A percentile compares a stretch with the other conserved stretches of the same genome.
These are phyloP conservation scores for Phylloporus sp. DNA, from an alignment of 768 basidiomycete species.

Conservation along the genomic window DNA sequence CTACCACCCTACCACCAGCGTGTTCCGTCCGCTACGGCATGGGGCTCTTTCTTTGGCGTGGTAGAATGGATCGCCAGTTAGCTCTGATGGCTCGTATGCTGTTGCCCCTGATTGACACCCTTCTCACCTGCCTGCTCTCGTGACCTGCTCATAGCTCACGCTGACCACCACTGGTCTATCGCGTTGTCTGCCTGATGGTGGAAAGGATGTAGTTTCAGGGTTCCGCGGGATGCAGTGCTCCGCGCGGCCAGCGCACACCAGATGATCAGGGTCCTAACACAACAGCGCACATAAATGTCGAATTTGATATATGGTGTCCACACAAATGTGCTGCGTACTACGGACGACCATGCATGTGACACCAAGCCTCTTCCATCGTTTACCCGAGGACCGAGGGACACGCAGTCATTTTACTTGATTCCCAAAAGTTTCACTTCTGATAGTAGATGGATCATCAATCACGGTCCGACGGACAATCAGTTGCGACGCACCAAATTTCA, in stretches of 20 bases:
- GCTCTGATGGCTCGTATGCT: neutral
- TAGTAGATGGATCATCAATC: conserved; percentile 11
- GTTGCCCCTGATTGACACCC: conserved; percentile 12
- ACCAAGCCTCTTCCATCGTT: conserved; percentile 3
- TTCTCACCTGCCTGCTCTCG: neutral
- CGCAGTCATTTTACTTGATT: conserved; percentile 48
- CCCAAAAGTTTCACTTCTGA: conserved; percentile 70
- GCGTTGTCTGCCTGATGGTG: conserved; percentile 7
- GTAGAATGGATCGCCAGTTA: conserved; percentile 1
- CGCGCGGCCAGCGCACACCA: conserved; percentile 24
- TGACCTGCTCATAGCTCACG: neutral
- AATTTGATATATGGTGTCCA: conserved; percentile 28
- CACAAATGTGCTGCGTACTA: conserved; percentile 11
- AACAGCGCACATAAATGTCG: conserved; percentile 14
- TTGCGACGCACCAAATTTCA: conserved; percentile 66
- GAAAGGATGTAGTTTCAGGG: conserved; percentile 19
- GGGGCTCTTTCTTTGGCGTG: neutral
- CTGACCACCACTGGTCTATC: neutral
- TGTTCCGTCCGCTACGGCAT: neutral
- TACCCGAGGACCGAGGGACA: conserved; percentile 13
- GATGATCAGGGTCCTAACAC: conserved; percentile 19
- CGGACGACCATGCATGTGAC: conserved; percentile 19
- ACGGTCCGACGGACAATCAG: neutral
- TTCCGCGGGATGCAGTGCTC: conserved; percentile 17
- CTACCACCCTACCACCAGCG: neutral